These are phyloP conservation scores for Fraxinus pennsylvanica DNA, from an alignment of 257 asterid species.

Conservation along the genomic window DNA sequence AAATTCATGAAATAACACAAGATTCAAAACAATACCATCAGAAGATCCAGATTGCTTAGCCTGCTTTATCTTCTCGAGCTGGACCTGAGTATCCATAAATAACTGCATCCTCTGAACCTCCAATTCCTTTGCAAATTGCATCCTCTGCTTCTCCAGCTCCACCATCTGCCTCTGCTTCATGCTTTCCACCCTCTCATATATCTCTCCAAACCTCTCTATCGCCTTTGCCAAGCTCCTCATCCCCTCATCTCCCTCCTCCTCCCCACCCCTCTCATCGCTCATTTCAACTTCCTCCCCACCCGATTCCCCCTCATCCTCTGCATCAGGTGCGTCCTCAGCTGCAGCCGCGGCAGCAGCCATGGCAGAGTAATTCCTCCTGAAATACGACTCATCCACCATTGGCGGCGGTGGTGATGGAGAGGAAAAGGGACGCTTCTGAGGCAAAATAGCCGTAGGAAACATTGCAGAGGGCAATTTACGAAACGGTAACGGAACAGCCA, in stretches of 20 bases:
- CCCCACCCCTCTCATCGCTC: constrained; percentile 36
- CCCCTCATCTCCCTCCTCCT: constrained; percentile 43
- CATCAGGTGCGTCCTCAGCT: constrained; percentile 37
- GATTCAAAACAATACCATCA: constrained; percentile 35
- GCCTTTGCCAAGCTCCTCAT: constrained; percentile 59
- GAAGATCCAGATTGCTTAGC: constrained; percentile 48
- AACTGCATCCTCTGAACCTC: constrained; percentile 78
- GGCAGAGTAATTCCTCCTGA: constrained; percentile 56
- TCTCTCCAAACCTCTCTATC: constrained; percentile 61
- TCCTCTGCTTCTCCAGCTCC: constrained; percentile 75
- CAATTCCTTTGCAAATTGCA: constrained; percentile 69
- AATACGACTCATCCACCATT: constrained; percentile 37
- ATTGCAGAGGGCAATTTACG: constrained; percentile 33
- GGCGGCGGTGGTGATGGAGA: constrained; percentile 16
- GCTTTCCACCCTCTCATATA: constrained; percentile 64
- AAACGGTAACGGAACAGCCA: constrained; percentile 51
- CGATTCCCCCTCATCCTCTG: constrained; percentile 38
- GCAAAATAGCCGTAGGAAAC: constrained; percentile 44
- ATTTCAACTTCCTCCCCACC: constrained; percentile 46
- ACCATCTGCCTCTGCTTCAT: constrained; percentile 69
- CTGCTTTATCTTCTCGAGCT: constrained; percentile 55
- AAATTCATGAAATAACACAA: neutral
- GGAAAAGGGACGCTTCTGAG: constrained; percentile 50
- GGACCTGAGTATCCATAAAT: constrained; percentile 70
- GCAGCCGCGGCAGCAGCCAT: constrained; percentile 68